Evolutionary conservation across 352 stramenopile genomes (phyloP), one percentile per base, ranked within the genome.

Genomic region (Phytophthora sansomeana): DNA sequence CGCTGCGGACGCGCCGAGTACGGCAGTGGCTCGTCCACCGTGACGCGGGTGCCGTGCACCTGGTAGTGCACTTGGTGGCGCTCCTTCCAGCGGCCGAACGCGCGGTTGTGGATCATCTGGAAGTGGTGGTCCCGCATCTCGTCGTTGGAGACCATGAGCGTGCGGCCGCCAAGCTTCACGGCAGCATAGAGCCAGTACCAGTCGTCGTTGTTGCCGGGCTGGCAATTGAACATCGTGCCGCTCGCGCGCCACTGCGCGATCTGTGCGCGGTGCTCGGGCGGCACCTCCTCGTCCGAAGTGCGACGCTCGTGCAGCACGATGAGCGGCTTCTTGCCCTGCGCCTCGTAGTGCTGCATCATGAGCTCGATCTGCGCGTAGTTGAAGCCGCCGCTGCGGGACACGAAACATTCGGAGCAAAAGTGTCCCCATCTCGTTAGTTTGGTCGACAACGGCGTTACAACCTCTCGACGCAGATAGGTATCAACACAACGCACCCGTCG

Each of bases 71-170:
- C 83, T 59, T 98, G 96, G 75, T 99, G 96, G 16, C 97, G 86
- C 79, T 99, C 97, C 75, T 98, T 99, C 97, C 97, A 99, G 50
- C 91, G 81, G 47, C 96, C 76, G 75, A 99, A 99, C n/a, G 85
- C 88, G 17, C 83, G 78, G 60, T 97, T 95, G 62, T 97, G 91
- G 63, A 99, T 92, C 95, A 99, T 99, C 76, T 98, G 92, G 83
- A 99, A 99, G 79, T 99, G 97, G 83, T 99, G 98, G 86, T 99
- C 98, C 55, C 98, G 85, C 98, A 99, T 99, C 83, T 99, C 96
- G 77, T 99, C 98, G 82, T 99, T 99, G 4, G 96, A 98, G 8
- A 99, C 77, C 39, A 98, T 81, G 17, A 98, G 70, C 52, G 82
- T 91, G 47, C 85, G 80, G 1, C 80, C 80, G 42, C 88, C 79